A percentile compares a stretch with the other conserved stretches of the same genome.
Conservation (phyloP, 352 stramenopile genomes). For the Phytophthora aleatoria region DNA sequence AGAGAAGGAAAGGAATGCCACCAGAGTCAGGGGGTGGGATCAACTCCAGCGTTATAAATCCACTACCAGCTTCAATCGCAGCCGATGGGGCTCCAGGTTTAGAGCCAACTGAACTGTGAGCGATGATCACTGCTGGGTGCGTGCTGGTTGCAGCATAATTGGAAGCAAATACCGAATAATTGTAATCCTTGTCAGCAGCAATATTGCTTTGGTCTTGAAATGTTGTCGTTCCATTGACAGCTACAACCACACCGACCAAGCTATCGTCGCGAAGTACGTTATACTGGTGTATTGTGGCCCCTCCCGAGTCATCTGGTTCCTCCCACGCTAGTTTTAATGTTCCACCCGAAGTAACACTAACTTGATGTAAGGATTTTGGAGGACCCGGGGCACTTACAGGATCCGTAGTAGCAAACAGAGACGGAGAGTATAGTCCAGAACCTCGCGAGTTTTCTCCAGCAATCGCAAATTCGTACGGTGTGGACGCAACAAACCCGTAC, state of each 20-base stretch:
- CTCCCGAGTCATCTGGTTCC: constrained; percentile 42
- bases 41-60: constrained; percentile 33
- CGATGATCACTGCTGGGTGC: constrained; percentile 9
- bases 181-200: constrained; percentile 36
- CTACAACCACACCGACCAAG: constrained; percentile 10
- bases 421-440: constrained; percentile 39
- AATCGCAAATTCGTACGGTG: constrained; percentile 42
- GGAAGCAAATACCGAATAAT: constrained; percentile 43
- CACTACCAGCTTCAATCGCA: constrained; percentile 30
- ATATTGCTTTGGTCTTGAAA: constrained; percentile 43
- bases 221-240: background rate
- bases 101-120: constrained; percentile 25
- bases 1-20: constrained; percentile 32
- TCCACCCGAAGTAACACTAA: constrained; percentile 42
- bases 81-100: constrained; percentile 16
- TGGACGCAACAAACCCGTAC: constrained; percentile 33
- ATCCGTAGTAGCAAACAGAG: constrained; percentile 36
- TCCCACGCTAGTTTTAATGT: constrained; percentile 48
- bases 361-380: constrained; percentile 41
- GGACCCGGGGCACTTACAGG: constrained; percentile 31
- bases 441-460: constrained; percentile 47
- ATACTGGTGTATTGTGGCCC: constrained; percentile 44
- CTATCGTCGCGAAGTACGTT: constrained; percentile 42
- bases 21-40: constrained; percentile 34
- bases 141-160: constrained; percentile 31